Base-by-base conservation (phyloP, 139 green algal genomes). In the Limnomonas spitsbergensis region DNA sequence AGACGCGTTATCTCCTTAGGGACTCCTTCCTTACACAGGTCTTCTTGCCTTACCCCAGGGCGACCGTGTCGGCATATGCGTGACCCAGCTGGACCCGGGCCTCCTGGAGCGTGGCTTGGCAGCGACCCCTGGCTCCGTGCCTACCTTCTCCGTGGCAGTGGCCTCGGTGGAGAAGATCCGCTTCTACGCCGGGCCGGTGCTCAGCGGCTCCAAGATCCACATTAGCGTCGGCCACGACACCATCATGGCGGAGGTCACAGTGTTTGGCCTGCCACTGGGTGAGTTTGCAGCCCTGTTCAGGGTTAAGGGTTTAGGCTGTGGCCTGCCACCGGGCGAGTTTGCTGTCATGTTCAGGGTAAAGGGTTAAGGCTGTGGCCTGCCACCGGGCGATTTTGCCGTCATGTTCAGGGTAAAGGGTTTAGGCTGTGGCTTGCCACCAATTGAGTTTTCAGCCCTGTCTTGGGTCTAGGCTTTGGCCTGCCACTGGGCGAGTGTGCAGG, bases 61-160 rank as follows among this genome's bases (percentile, higher is more conserved):
- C 0, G 95, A 99, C 82, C 77, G 95, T 0, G 86, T 92, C 14
- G 95, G 91, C 9, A 83, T 99, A 1, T 98, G 94, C 73, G 89
- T 98, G 35, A 53, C 94, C 0, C 86, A 96, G 77, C 89, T 99
- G 37, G 92, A 97, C 80, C 35, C 94, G 1, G 83, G 79, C 26
- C 42, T 87, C 0, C 40, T 99, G 6, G 95, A 99, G 83, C 78
- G 95, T 1, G 93, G 92, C 1, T 40, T 98, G 26, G 88, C 89
- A n/a, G 87, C 83, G 36, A 70, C 84, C 0, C 93, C 94, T 2
- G 87, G 88, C 9, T 88, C 82, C 2, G 84, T 97, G 66, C 91
- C 89, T 34, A 95, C 86, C 0, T 95, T 95, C 83, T 78, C 68
- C 3, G 83, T 61, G 0, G 95, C 93, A 0, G 76, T 98, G 2